Evolutionary conservation across 371 early-diverging fungal species (phyloP), one percentile per base, ranked within the genome.

Genomic region (Mucor mucedo): DNA sequence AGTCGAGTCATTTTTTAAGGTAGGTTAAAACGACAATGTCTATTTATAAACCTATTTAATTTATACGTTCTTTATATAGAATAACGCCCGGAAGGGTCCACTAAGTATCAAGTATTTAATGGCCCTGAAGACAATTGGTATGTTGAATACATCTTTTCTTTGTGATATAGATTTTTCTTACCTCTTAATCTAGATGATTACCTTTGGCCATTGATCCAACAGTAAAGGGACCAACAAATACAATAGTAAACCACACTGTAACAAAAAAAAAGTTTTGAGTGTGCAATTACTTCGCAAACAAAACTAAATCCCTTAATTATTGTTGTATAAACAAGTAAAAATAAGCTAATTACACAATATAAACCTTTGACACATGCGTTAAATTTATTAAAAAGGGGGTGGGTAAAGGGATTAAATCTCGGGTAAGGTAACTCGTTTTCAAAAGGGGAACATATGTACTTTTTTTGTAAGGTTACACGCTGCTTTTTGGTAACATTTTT

Each of bases 71-170:
- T 32, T 7, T 47, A 4, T 33, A 39, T 65, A 60, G 55, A 27
- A 21, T 45, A 16, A 48, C 16, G 39, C 55, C 27, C 35, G 61
- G 50, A 40, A 28, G 27, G 41, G 28, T 4, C 61, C 67, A 13
- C 9, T 67, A 14, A 44, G 45, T 38, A 62, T 67, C 2, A 52
- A 58, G 40, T 67, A 67, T 27, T 48, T 67, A 35, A 14, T 62
- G 28, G 62, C 67, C 7, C 62, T 57, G 16, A 48, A 62, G 9
- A 67, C 67, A 13, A 35, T 62, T 5, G 67, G 60, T 63, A 52
- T 21, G 40, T 60, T 14, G 5, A 44, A 16, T 44, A 10, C 5
- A 44, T n/a, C 5, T n/a, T n/a, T n/a, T 16, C 14, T 16, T 8
- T 10, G 13, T 11, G 13, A 62, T 27, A 28, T 54, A 10, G 11